These are phyloP conservation scores for Blumeriella jaapii DNA, from an alignment of 2,329 filamentous ascomycete genomes.

Conservation along the genomic window DNA sequence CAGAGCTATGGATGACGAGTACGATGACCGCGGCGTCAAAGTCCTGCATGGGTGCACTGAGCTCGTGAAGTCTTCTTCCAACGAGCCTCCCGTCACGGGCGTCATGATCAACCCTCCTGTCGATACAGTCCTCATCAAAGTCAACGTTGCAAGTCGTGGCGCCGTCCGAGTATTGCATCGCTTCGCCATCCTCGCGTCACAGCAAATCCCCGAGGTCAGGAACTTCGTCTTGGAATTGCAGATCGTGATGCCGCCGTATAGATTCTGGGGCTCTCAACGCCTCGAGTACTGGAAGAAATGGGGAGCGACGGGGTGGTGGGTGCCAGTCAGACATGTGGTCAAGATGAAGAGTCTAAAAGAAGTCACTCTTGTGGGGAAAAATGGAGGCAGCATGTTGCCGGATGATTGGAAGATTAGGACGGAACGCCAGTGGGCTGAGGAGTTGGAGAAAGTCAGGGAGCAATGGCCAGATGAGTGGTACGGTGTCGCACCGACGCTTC, in stretches of 20 bases:
- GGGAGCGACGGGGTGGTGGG: conserved; percentile 3
- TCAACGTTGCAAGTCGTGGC: neutral
- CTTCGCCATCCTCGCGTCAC: neutral
- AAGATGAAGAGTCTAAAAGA: conserved; percentile 1
- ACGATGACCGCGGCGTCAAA: neutral
- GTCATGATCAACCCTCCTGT: neutral
- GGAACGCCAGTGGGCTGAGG: conserved; percentile 3
- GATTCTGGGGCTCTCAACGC: neutral
- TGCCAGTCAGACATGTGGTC: conserved; percentile 1
- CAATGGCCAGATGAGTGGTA: conserved; percentile 4
- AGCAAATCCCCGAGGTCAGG: neutral
- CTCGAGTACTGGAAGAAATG: conserved; percentile 5
- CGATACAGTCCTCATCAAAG: neutral
- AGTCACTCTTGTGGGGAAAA: neutral
- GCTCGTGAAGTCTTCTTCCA: neutral
- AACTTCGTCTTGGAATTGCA: neutral
- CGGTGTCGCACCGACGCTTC: no score
- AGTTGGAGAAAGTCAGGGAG: conserved; percentile 1
- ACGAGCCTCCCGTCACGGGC: neutral
- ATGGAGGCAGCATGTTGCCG: conserved; percentile 3
- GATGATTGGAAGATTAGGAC: conserved; percentile 2
- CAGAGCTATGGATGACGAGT: conserved; percentile 1
- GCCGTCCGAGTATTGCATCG: neutral
- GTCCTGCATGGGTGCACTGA: neutral
- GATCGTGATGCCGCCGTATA: conserved; percentile 1